Evolutionary conservation across 805 yeast genomes (phyloP).

Genomic region (Candida anglica): DNA sequence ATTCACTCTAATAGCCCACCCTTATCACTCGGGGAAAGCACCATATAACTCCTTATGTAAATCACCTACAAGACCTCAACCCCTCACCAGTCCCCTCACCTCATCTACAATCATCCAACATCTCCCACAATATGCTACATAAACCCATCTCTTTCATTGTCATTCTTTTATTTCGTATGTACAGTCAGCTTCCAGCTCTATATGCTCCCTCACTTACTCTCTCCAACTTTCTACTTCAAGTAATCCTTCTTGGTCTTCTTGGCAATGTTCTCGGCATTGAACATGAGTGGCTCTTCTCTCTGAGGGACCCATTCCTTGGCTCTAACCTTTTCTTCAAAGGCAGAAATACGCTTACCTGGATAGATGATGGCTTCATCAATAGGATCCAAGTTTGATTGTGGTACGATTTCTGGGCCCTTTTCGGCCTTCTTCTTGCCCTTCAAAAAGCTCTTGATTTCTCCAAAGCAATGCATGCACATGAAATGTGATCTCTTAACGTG

Average conservation of each 20-base stretch:
- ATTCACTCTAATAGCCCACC: too few species aligned
- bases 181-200: too few species aligned
- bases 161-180: too few species aligned
- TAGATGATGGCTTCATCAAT: slow-evolving; percentile 63
- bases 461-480: slow-evolving; percentile 89
- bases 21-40: too few species aligned
- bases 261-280: slow-evolving; percentile 19
- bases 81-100: too few species aligned
- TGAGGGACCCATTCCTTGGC: slow-evolving; percentile 43
- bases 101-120: too few species aligned
- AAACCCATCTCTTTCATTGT: too few species aligned
- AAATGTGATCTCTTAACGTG: slow-evolving; percentile 85
- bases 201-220: too few species aligned
- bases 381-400: slow-evolving; percentile 48
- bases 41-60: too few species aligned
- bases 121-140: too few species aligned
- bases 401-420: slow-evolving; percentile 18
- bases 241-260: slow-evolving; percentile 12
- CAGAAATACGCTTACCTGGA: slow-evolving; percentile 61
- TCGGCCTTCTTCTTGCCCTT: slow-evolving; percentile 38
- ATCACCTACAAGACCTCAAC: too few species aligned
- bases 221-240: slow-evolving; percentile 1
- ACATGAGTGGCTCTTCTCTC: slow-evolving; percentile 40
- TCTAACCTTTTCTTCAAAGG: slow-evolving; percentile 24
- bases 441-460: slow-evolving; percentile 75